Percentiles rank a stretch among this genome's conserved stretches.
phyloP scores from a whole-genome alignment of 352 stramenopile species.

The Phytophthora vignae region DNA sequence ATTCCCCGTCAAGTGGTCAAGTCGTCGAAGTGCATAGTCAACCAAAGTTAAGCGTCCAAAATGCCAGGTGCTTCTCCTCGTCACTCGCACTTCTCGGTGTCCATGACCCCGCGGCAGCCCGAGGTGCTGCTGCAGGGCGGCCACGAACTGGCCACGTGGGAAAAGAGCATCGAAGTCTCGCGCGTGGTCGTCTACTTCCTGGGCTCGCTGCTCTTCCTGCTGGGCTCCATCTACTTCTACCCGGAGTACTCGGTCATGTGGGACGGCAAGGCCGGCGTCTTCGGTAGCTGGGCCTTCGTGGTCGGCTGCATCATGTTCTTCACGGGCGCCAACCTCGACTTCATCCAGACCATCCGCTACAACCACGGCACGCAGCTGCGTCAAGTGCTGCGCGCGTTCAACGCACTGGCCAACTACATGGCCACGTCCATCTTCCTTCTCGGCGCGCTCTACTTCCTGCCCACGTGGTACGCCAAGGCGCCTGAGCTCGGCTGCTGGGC shows the following conservation, averaged over 20 bases:
- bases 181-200: conserved; percentile 66
- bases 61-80: conserved; percentile 41
- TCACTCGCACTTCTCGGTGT: conserved; percentile 38
- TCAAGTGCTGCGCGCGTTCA: conserved; percentile 70
- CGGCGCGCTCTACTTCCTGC: conserved; percentile 83
- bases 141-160: conserved; percentile 41
- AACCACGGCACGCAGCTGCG: conserved; percentile 59
- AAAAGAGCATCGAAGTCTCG: conserved; percentile 62
- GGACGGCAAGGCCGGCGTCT: conserved; percentile 65
- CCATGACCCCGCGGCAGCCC: conserved; percentile 32
- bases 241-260: conserved; percentile 72
- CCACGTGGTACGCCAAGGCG: conserved; percentile 71
- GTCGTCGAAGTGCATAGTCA: conserved; percentile 2
- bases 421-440: conserved; percentile 79
- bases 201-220: conserved; percentile 75
- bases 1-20: conserved; percentile 31
- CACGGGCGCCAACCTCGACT: conserved; percentile 73
- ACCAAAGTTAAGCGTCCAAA: conserved; percentile 1
- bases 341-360: conserved; percentile 69
- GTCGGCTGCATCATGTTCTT: conserved; percentile 80
- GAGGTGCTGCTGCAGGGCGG: conserved; percentile 24
- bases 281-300: conserved; percentile 76
- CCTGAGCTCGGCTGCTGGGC: conserved; percentile 76
- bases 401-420: conserved; percentile 68
- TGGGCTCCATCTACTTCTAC: conserved; percentile 86